Evolutionary conservation across 2,329 filamentous ascomycete species (phyloP).

Genomic region (Ophiostoma perfectum): DNA sequence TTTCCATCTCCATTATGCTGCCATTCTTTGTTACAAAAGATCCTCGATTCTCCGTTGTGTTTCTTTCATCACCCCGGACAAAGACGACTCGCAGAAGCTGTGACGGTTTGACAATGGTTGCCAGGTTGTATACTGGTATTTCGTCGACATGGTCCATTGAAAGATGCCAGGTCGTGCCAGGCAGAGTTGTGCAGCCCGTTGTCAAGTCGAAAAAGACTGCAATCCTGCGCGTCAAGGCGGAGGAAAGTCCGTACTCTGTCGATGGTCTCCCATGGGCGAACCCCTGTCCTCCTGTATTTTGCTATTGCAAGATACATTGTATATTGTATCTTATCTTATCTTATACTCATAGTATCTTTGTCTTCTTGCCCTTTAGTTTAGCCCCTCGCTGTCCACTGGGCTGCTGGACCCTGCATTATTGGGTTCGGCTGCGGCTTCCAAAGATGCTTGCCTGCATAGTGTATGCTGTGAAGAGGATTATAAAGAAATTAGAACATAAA

Average conservation of each 20-base stretch:
- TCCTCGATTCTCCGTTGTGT: not conserved
- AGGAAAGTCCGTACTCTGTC: not conserved
- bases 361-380: too few relatives aligned
- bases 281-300: not conserved
- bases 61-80: not conserved
- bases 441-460: not conserved
- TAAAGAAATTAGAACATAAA: too few relatives aligned
- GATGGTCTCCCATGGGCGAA: not conserved
- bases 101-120: too few relatives aligned
- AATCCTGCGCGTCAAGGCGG: not conserved
- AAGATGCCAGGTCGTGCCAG: not conserved
- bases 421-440: not conserved
- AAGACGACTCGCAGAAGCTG: not conserved
- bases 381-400: too few relatives aligned
- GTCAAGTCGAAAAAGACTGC: not conserved
- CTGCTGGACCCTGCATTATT: slow-evolving; percentile 1
- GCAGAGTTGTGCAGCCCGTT: not conserved
- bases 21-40: not conserved
- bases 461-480: not conserved
- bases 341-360: not conserved
- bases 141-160: not conserved
- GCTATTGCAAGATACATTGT: not conserved
- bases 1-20: not conserved
- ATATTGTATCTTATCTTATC: not conserved
- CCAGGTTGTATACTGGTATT: not conserved